Percentiles rank a stretch among this genome's conserved stretches.
These are phyloP conservation scores for Colletotrichum tanaceti DNA, from an alignment of 2,329 filamentous ascomycete genomes.

Conservation along the genomic window DNA sequence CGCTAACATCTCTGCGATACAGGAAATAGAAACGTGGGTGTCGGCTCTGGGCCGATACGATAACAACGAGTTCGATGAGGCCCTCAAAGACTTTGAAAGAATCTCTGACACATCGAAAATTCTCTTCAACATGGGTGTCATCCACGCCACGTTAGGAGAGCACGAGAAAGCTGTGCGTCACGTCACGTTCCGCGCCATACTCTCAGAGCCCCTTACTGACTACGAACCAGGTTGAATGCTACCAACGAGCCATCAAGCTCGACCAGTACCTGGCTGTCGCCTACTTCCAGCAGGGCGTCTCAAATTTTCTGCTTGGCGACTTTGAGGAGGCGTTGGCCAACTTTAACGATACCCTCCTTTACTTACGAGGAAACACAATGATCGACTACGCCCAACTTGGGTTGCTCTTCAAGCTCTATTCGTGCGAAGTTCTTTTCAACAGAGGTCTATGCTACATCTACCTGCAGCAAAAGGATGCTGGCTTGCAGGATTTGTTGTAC, in stretches of 20 bases:
- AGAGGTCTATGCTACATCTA: constrained; percentile 98
- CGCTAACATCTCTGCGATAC: constrained; percentile 22
- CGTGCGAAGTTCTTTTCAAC: constrained; percentile 98
- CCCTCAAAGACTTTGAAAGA: constrained; percentile 82
- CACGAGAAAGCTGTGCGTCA: constrained; percentile 90
- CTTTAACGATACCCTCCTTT: constrained; percentile 97
- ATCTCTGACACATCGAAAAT: constrained; percentile 98
- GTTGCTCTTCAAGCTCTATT: constrained; percentile 95
- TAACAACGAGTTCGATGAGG: constrained; percentile 95
- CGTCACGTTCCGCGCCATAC: constrained; percentile 51
- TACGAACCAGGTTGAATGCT: constrained; percentile 82
- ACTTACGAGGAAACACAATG: constrained; percentile 93
- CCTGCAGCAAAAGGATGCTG: constrained; percentile 88
- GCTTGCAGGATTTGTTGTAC: constrained; percentile 89
- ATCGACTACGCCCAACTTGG: constrained; percentile 98
- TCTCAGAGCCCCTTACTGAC: constrained; percentile 36
- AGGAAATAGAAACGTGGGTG: constrained; percentile 99
- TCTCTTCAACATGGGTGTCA: constrained; percentile 97
- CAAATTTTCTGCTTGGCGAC: constrained; percentile 95
- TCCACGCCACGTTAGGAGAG: constrained; percentile 94
- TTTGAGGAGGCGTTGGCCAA: constrained; percentile 97
- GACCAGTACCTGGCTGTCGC: constrained; percentile 97
- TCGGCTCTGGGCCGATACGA: constrained; percentile 91
- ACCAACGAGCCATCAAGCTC: constrained; percentile 88
- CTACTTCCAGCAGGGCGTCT: constrained; percentile 98